phyloP scores from a whole-genome alignment of 495 filamentous ascomycete genomes.

The Penicillium odoratum region DNA sequence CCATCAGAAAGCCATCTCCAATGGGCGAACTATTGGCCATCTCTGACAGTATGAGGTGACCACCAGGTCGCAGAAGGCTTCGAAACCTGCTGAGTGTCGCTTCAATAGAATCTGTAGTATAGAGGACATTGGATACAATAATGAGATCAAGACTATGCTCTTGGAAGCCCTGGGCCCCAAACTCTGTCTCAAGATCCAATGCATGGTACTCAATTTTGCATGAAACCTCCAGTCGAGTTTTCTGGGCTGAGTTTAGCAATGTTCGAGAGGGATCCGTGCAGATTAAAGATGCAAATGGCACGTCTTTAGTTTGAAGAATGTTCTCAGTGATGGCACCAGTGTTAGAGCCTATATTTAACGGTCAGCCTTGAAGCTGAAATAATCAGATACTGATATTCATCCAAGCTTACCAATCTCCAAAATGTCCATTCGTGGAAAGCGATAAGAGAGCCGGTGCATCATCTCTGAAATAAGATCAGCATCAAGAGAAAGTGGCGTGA shows the following conservation, averaged over 20 bases:
- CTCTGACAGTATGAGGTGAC: background rate
- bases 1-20: background rate
- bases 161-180: background rate
- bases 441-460: background rate
- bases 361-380: background rate
- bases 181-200: background rate
- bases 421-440: background rate
- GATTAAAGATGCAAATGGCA: background rate
- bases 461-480: background rate
- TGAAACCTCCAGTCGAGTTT: background rate
- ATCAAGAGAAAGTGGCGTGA: background rate
- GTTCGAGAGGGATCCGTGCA: background rate
- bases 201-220: background rate
- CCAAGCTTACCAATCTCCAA: background rate
- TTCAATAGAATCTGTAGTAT: background rate
- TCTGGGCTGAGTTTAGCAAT: background rate
- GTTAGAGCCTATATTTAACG: background rate
- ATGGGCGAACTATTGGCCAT: background rate
- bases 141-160: constrained; percentile 6
- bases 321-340: background rate
- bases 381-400: background rate
- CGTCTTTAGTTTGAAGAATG: background rate
- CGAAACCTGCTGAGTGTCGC: background rate
- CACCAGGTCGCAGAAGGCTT: background rate
- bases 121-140: constrained; percentile 3